Conservation (phyloP, 139 green algal species). For the Volvox africanus region DNA sequence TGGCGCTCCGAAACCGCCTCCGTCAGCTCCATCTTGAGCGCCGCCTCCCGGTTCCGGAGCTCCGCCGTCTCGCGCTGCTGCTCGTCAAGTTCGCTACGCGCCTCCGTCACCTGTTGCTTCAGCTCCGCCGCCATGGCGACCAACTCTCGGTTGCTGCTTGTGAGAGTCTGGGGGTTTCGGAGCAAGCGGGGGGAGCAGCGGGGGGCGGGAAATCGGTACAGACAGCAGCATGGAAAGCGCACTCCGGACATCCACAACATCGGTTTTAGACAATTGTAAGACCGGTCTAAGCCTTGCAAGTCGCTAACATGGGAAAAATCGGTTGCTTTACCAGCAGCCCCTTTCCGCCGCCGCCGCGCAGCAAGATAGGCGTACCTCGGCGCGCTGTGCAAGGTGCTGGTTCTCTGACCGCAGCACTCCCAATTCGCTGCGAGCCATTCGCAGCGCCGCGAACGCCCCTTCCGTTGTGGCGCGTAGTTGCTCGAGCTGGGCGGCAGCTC, state of each 20-base stretch:
- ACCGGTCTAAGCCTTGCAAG: too few relatives aligned
- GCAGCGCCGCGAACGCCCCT: conserved; percentile 19
- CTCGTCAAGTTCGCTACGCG: too few relatives aligned
- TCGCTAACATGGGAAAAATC: too few relatives aligned
- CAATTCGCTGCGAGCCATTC: background rate
- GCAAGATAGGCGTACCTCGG: background rate
- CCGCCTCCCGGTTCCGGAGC: background rate
- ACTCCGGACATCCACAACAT: too few relatives aligned
- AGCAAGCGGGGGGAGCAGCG: too few relatives aligned
- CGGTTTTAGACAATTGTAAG: too few relatives aligned
- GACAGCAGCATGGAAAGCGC: too few relatives aligned
- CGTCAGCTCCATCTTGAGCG: background rate
- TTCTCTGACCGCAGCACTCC: conserved; percentile 30
- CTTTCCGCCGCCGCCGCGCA: too few relatives aligned
- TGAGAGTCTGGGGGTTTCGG: background rate
- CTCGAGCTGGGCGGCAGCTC: background rate
- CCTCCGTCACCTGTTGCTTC: background rate
- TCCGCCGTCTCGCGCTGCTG: background rate
- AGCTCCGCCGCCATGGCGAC: background rate
- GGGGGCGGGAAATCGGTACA: too few relatives aligned
- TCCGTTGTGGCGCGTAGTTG: background rate
- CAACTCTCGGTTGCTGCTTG: conserved; percentile 9
- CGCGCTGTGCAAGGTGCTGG: conserved; percentile 1
- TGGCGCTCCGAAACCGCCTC: background rate
- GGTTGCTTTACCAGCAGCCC: too few relatives aligned